These are phyloP conservation scores for Glycyrrhiza uralensis DNA, from an alignment of 306 rosid genomes.

Conservation along the genomic window DNA sequence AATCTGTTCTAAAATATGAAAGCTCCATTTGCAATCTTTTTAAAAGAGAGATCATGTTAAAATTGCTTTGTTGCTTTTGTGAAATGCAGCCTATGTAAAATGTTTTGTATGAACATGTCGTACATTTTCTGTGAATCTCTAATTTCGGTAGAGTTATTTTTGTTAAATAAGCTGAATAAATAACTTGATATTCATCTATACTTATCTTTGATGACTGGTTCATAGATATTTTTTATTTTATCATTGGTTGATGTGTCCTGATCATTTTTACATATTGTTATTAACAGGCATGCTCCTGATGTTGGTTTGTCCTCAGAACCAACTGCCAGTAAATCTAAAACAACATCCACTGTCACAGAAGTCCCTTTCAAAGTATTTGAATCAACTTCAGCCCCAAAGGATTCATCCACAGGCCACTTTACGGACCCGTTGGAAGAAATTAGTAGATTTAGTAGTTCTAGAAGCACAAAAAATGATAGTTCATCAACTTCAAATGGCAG, in stretches of 20 bases:
- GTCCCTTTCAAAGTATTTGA: conserved; percentile 67
- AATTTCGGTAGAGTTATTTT: background rate
- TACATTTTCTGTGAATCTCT: conserved; percentile 3
- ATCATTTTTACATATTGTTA: conserved; percentile 30
- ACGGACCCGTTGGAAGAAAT: conserved; percentile 74
- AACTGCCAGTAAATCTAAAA: conserved; percentile 44
- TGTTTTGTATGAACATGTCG: background rate
- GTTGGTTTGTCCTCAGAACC: conserved; percentile 60
- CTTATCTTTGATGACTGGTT: background rate
- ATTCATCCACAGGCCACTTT: conserved; percentile 46
- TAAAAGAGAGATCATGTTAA: background rate
- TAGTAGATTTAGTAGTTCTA: conserved; percentile 60
- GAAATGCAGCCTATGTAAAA: background rate
- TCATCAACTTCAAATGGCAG: conserved; percentile 53
- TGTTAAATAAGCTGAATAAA: background rate
- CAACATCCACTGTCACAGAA: conserved; percentile 49
- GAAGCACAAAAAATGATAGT: conserved; percentile 48
- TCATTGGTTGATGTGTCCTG: conserved; percentile 3
- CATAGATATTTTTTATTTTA: conserved; percentile 17
- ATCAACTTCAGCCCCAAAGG: conserved; percentile 43
- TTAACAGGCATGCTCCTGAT: conserved; percentile 64
- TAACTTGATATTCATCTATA: background rate
- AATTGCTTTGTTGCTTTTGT: background rate
- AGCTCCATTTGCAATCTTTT: background rate
- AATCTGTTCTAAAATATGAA: background rate